A percentile compares a stretch with the other conserved stretches of the same genome.
phyloP scores from a whole-genome alignment of 2,329 filamentous ascomycete species.

The Ophiostoma angusticollis region DNA sequence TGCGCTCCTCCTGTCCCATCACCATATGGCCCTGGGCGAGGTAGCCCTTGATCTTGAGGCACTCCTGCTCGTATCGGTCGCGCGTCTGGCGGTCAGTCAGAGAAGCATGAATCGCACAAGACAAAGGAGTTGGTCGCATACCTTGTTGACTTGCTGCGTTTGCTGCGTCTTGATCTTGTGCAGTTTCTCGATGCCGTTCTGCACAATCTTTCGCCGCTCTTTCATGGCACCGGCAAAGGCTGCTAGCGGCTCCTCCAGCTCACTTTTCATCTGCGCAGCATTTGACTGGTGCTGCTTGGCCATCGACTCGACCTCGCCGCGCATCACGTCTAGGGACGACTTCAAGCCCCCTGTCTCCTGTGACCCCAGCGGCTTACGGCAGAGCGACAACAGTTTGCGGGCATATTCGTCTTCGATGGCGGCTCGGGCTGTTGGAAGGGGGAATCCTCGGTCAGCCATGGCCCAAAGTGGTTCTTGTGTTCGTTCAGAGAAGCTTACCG shows the following conservation, averaged over 20 bases:
- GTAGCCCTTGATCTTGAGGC: conserved; percentile 95
- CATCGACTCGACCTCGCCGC: conserved; percentile 84
- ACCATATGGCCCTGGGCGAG: conserved; percentile 99
- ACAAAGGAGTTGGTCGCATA: conserved; percentile 23
- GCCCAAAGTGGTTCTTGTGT: too few species aligned
- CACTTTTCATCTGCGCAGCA: conserved; percentile 86
- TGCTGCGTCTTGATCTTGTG: conserved; percentile 89
- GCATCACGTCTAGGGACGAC: conserved; percentile 72
- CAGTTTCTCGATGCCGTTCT: conserved; percentile 85
- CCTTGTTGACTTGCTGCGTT: conserved; percentile 83
- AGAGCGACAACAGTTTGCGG: conserved; percentile 73
- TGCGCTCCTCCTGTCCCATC: conserved; percentile 97
- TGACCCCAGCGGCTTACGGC: conserved; percentile 79
- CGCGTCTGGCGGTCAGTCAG: conserved; percentile 44
- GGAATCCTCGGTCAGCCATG: too few species aligned
- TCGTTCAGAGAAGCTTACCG: too few species aligned
- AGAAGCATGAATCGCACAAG: not conserved
- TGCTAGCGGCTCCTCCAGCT: conserved; percentile 83
- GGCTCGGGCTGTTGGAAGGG: conserved; percentile 51
- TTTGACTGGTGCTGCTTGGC: conserved; percentile 86
- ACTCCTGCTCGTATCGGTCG: conserved; percentile 94
- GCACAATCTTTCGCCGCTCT: conserved; percentile 90
- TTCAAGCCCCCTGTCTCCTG: conserved; percentile 75
- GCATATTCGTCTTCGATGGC: conserved; percentile 96
- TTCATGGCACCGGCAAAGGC: conserved; percentile 94